Base-by-base conservation (phyloP, 2,329 filamentous ascomycete species). In the Cadophora luteo-olivacea region DNA sequence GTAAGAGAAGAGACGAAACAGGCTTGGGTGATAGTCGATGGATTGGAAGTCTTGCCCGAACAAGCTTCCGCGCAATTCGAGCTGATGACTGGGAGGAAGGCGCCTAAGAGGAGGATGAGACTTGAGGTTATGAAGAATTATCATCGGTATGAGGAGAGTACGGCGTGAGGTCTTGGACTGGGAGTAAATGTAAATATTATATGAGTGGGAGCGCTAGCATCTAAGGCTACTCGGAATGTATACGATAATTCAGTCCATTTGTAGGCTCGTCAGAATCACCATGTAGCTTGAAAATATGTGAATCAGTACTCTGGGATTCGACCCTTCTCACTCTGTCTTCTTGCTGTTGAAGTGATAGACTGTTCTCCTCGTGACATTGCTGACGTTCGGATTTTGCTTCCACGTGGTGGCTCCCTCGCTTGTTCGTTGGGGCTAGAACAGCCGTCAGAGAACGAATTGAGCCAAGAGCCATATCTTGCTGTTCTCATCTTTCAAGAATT, bases 31-130 rank as follows among this genome's bases (percentile, higher is more conserved):
- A 84, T 91, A 22, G 87, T 94, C 78, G 91, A 94, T 74, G 92
- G 92, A 0, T 81, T 94, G 14, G 91, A 94, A 73, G 84, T 94
- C 58, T 79, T 95, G 16, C 91, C 91, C 0, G 92, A 94, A 77
- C 92, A 94, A 76, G 92, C 90, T 0, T 92, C 92, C 79, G 91
- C 92, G 0, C 92, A 94, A 74, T 95, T 94, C 75, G 92, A 95
- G 79, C 80, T 94, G 2, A 93, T 94, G 77, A 94, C 92, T 0
- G 92, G 91, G 0, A 84, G 91, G 58, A 86, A 90, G 77, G 91
- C 91, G 19, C 91, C 91, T 1, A 85, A 91, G 32, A 82, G 87
- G 55, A 78, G 91, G 48, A 94, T 95, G 92, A 85, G 90, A 22
- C 67, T 73, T 63, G 76, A 77, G 61, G 76, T 77, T 2, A 58